Evolutionary conservation across 306 rosid species (phyloP).

Genomic region (Cucumis melo): DNA sequence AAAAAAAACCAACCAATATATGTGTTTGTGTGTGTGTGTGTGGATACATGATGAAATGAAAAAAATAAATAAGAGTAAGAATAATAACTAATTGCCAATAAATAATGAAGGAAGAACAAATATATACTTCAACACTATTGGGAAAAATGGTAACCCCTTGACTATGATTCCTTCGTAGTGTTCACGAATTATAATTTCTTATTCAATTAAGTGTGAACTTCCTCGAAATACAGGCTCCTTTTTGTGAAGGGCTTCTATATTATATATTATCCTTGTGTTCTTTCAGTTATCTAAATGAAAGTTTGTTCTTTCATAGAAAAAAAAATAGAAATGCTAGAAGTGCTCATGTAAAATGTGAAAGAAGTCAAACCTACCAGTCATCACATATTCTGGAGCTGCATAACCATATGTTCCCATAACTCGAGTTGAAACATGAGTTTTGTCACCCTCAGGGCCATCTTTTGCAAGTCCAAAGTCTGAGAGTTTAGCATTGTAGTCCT

Average conservation of each 20-base stretch:
- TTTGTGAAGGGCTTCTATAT: not conserved
- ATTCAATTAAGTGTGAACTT: not conserved
- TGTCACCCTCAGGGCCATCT: constrained; percentile 92
- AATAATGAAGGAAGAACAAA: not conserved
- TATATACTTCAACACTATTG: not conserved
- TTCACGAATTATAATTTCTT: not conserved
- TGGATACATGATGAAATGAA: no score
- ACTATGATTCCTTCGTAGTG: not conserved
- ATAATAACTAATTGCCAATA: no score
- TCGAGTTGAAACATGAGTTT: constrained; percentile 91
- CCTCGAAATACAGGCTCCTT: not conserved
- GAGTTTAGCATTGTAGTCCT: constrained; percentile 94
- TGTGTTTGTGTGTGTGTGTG: no score
- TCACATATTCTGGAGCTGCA: constrained; percentile 96
- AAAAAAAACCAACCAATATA: no score
- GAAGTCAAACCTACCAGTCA: constrained; percentile 73
- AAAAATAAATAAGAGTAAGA: no score
- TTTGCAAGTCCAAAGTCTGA: constrained; percentile 98
- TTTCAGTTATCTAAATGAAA: not conserved
- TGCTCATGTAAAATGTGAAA: not conserved
- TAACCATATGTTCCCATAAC: constrained; percentile 98
- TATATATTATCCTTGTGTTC: not conserved
- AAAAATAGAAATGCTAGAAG: not conserved
- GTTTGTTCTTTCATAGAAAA: not conserved
- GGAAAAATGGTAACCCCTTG: not conserved